Percentiles rank a stretch among this genome's conserved stretches.
These are phyloP conservation scores for Ehretia macrophylla DNA, from an alignment of 257 asterid genomes.

Conservation along the genomic window DNA sequence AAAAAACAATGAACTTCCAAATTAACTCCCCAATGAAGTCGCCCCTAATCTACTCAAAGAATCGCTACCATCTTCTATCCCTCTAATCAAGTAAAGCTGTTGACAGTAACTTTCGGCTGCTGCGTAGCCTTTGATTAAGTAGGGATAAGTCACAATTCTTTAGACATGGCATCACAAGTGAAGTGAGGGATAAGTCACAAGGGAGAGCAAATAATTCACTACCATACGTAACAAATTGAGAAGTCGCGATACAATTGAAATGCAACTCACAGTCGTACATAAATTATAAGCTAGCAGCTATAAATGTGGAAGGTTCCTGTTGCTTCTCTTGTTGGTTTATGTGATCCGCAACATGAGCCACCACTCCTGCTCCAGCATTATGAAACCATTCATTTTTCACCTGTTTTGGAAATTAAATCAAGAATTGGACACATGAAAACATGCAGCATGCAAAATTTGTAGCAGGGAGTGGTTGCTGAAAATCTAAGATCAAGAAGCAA, in stretches of 20 bases:
- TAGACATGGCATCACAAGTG: too few species aligned
- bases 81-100: not conserved
- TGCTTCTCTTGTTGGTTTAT: constrained; percentile 67
- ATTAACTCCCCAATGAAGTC: too few species aligned
- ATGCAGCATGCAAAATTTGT: not conserved
- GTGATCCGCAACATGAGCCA: constrained; percentile 77
- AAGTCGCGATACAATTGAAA: not conserved
- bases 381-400: constrained; percentile 81
- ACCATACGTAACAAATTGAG: constrained; percentile 41
- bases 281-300: constrained; percentile 54
- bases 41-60: not conserved
- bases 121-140: too few species aligned
- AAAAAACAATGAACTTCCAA: not conserved
- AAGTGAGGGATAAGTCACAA: not conserved
- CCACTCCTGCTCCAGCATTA: constrained; percentile 81
- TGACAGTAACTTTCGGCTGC: too few species aligned
- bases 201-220: constrained; percentile 29
- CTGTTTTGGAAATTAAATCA: constrained; percentile 30
- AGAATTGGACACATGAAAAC: not conserved
- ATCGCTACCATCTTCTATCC: too few species aligned
- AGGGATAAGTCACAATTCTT: not conserved
- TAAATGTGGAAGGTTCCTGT: constrained; percentile 36
- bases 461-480: not conserved
- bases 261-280: not conserved
- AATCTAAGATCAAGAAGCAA: not conserved